Conservation (phyloP, 2,329 filamentous ascomycete species). For the Hymenotorrendiella dingleyae region DNA sequence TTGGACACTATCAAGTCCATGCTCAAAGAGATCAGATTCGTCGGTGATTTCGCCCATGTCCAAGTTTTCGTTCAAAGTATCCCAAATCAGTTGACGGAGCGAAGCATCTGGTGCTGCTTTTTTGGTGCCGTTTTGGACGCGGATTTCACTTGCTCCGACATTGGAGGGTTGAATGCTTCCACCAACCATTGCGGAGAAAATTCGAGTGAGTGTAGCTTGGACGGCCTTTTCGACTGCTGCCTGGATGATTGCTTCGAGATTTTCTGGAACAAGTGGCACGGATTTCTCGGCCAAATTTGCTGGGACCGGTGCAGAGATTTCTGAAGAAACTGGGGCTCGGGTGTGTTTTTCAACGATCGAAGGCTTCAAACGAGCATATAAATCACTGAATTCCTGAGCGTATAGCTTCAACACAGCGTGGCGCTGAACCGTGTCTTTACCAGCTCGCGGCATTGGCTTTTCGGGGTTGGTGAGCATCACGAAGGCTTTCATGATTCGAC, state of each 20-base stretch:
- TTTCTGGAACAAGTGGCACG: too few relatives aligned
- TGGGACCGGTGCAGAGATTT: background rate
- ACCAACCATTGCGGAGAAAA: too few relatives aligned
- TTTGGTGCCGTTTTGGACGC: too few relatives aligned
- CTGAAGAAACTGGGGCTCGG: background rate
- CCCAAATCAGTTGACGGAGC: too few relatives aligned
- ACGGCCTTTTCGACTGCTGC: too few relatives aligned
- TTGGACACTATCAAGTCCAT: background rate
- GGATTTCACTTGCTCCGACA: too few relatives aligned
- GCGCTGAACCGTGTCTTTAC: conserved; percentile 6
- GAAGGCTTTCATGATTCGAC: conserved; percentile 3
- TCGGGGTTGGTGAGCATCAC: conserved; percentile 1
- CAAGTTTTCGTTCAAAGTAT: too few relatives aligned
- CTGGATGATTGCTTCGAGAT: too few relatives aligned
- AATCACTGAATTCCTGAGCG: background rate
- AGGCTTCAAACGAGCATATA: background rate
- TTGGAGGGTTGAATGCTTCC: too few relatives aligned
- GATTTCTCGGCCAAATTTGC: background rate
- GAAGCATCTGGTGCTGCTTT: too few relatives aligned
- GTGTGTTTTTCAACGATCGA: background rate
- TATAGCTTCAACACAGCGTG: conserved; percentile 1
- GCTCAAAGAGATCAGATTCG: background rate
- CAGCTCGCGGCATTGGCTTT: conserved; percentile 2
- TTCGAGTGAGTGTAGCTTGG: too few relatives aligned
- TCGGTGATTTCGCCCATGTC: background rate